Conservation (phyloP, 352 stramenopile species). For the Globisporangium yorkense region DNA sequence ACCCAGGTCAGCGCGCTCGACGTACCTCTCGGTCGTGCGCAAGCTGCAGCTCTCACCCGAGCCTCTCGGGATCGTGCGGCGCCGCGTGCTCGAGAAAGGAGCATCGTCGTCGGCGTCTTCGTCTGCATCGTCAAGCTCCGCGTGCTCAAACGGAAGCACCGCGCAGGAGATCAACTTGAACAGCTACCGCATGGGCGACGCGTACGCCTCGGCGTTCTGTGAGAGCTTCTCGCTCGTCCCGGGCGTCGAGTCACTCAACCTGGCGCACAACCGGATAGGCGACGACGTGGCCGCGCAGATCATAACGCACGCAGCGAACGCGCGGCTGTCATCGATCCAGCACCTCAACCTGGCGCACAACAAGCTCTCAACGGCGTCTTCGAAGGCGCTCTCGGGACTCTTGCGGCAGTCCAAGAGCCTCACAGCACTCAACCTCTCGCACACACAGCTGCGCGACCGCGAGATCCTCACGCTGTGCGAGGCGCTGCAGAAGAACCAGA, state of each 20-base stretch:
- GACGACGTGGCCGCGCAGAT: conserved; percentile 50
- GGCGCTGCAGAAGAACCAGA: conserved; percentile 66
- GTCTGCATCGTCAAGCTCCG: conserved; percentile 23
- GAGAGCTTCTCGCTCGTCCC: conserved; percentile 58
- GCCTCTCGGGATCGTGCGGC: conserved; percentile 59
- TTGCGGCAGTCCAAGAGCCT: conserved; percentile 43
- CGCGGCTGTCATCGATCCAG: conserved; percentile 26
- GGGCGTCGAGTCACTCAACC: conserved; percentile 58
- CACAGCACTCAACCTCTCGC: conserved; percentile 55
- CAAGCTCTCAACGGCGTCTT: conserved; percentile 27
- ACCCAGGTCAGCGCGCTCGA: conserved; percentile 47
- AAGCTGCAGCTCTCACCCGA: conserved; percentile 55
- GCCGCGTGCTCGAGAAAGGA: conserved; percentile 40
- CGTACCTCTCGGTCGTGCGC: conserved; percentile 54
- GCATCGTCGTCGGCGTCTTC: conserved; percentile 21
- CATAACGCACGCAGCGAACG: conserved; percentile 25
- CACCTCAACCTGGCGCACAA: conserved; percentile 71
- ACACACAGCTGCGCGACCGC: conserved; percentile 55
- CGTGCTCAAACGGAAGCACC: conserved; percentile 30
- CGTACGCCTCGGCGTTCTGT: conserved; percentile 50
- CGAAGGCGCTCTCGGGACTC: conserved; percentile 32
- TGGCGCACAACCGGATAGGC: conserved; percentile 67
- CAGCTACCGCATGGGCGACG: conserved; percentile 63
- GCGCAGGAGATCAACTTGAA: conserved; percentile 63
- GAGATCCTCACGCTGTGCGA: conserved; percentile 70